These are phyloP conservation scores for Novymonas esmeraldas DNA, from an alignment of 208 protist genomes.

Conservation along the genomic window DNA sequence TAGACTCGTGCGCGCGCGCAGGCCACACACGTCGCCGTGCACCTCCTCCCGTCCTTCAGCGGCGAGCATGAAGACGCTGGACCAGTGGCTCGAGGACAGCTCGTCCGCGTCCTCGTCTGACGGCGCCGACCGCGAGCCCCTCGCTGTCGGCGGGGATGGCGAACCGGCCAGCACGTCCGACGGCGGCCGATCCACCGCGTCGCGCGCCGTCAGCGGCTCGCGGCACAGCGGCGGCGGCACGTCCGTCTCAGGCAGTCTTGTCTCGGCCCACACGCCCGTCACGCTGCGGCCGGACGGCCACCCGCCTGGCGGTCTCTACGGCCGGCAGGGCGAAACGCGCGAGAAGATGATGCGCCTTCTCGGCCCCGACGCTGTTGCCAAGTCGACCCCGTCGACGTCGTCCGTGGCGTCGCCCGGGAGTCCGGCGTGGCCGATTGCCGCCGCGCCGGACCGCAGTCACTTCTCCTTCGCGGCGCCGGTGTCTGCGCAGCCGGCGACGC, in stretches of 20 bases:
- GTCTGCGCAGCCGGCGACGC: constrained; percentile 6
- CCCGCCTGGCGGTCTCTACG: constrained; percentile 13
- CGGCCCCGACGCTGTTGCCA: constrained; percentile 41
- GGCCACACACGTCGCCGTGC: no score
- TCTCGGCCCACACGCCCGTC: constrained; percentile 25
- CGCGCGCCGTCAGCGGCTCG: constrained; percentile 1
- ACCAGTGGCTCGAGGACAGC: constrained; percentile 59
- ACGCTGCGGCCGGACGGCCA: constrained; percentile 19
- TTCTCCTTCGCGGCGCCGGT: constrained; percentile 25
- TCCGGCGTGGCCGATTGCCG: constrained; percentile 17
- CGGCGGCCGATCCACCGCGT: constrained; percentile 9
- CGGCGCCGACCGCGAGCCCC: constrained; percentile 16
- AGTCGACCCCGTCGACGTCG: constrained; percentile 20
- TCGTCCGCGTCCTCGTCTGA: constrained; percentile 34
- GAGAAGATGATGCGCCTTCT: constrained; percentile 60
- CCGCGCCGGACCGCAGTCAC: constrained; percentile 18
- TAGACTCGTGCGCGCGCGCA: no score
- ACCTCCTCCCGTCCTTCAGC: background rate
- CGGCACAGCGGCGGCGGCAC: constrained; percentile 10
- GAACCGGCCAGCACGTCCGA: constrained; percentile 16
- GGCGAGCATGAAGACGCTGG: constrained; percentile 61
- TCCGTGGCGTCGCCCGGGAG: constrained; percentile 9
- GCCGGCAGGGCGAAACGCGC: constrained; percentile 60
- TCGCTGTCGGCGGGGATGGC: constrained; percentile 11
- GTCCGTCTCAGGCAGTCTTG: constrained; percentile 16